Conservation (phyloP, 2,329 filamentous ascomycete species). For the Fusarium proliferatum region DNA sequence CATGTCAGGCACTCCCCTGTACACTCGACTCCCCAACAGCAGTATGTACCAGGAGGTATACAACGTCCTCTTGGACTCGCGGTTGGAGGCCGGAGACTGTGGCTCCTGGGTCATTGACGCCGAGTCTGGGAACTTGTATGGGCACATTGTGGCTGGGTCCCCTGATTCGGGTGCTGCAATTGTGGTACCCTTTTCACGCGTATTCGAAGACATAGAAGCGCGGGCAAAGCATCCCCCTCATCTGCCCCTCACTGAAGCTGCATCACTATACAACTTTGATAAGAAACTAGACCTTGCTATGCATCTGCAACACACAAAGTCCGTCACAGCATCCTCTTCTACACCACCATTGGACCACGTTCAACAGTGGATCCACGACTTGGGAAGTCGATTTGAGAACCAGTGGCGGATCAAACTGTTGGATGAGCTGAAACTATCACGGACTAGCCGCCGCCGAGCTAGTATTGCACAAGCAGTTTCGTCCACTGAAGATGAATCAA, state of each 20-base stretch:
- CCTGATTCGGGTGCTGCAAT: background rate
- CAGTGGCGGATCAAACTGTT: background rate
- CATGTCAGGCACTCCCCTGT: background rate
- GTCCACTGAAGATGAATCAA: background rate
- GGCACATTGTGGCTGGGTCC: background rate
- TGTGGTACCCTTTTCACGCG: background rate
- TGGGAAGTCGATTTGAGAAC: background rate
- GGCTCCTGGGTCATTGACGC: background rate
- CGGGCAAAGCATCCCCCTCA: background rate
- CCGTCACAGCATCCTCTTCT: background rate
- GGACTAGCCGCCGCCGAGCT: background rate
- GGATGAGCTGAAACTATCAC: background rate
- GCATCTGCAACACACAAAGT: background rate
- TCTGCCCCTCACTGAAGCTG: background rate
- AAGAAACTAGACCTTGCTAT: background rate
- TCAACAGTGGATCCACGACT: rapidly evolving
- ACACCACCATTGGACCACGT: rapidly evolving
- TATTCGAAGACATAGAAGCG: background rate
- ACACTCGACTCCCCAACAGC: background rate
- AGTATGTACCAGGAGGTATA: background rate
- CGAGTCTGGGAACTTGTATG: background rate
- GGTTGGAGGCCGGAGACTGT: background rate
- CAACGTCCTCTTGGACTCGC: background rate
- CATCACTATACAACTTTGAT: background rate
- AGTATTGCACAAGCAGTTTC: background rate